Conservation (phyloP, 2,329 filamentous ascomycete genomes). For the Sporothrix curviconia region DNA sequence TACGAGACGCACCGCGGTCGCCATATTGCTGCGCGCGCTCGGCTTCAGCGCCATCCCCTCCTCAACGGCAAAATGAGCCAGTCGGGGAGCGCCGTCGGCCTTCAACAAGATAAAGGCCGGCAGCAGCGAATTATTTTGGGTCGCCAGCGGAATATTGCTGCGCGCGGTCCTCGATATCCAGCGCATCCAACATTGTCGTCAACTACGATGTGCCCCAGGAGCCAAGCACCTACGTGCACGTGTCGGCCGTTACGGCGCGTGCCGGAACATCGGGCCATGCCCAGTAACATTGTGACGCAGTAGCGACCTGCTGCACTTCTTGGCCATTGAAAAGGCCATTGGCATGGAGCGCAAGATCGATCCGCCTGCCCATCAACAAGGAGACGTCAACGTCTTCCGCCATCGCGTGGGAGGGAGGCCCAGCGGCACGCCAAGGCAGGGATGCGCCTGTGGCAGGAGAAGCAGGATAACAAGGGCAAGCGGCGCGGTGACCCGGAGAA, state of each 20-base stretch:
- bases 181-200: conserved; percentile 76
- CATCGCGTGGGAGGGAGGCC: conserved; percentile 72
- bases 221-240: conserved; percentile 85
- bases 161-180: conserved; percentile 89
- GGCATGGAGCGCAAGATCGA: conserved; percentile 60
- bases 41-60: conserved; percentile 87
- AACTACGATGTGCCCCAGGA: conserved; percentile 81
- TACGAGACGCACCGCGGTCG: conserved; percentile 79
- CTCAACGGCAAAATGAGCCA: conserved; percentile 90
- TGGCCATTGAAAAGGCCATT: conserved; percentile 75
- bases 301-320: conserved; percentile 78
- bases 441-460: conserved; percentile 62
- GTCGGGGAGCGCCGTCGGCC: conserved; percentile 74
- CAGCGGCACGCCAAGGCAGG: conserved; percentile 72
- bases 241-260: conserved; percentile 80
- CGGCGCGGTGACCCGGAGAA: conserved; percentile 37
- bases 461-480: conserved; percentile 33
- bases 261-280: conserved; percentile 78
- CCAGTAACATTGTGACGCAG: conserved; percentile 76
- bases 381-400: conserved; percentile 82
- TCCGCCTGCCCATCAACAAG: conserved; percentile 63
- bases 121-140: conserved; percentile 76
- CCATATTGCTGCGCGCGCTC: conserved; percentile 74
- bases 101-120: conserved; percentile 83
- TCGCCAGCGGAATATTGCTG: conserved; percentile 92